A percentile compares a stretch with the other conserved stretches of the same genome.
Evolutionary conservation across 805 yeast genomes (phyloP).

Genomic region (Ogataea nakhonphanomensis): DNA sequence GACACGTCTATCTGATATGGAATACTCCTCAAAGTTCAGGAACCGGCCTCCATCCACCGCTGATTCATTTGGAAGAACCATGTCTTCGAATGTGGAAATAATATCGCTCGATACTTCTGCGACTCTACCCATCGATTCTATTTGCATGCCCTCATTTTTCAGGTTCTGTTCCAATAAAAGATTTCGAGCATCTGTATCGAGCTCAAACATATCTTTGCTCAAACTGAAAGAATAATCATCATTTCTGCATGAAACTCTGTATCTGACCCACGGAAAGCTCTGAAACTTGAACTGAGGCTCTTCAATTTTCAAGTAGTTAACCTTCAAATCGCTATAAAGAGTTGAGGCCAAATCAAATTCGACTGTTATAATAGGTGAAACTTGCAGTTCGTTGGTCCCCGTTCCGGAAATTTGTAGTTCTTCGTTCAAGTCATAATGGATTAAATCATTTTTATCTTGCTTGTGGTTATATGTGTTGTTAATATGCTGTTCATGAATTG

Average conservation of each 20-base stretch:
- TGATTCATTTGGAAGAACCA: too few species aligned
- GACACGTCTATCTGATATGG: too few species aligned
- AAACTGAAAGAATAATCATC: slow-evolving; percentile 31
- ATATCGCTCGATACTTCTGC: too few species aligned
- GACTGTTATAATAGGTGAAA: slow-evolving; percentile 14
- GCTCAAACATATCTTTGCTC: slow-evolving; percentile 22
- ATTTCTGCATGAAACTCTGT: slow-evolving; percentile 39
- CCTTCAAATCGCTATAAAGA: slow-evolving; percentile 62
- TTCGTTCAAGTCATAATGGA: slow-evolving; percentile 29
- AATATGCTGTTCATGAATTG: slow-evolving; percentile 17
- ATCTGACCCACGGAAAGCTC: slow-evolving; percentile 78
- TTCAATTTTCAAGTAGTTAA: slow-evolving; percentile 62
- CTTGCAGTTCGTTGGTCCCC: not conserved
- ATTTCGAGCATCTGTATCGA: slow-evolving; percentile 11
- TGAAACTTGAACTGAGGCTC: slow-evolving; percentile 55
- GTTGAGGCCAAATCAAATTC: slow-evolving; percentile 60
- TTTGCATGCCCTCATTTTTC: too few species aligned
- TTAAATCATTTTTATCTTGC: slow-evolving; percentile 34
- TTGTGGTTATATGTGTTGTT: slow-evolving; percentile 25
- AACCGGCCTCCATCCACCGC: too few species aligned
- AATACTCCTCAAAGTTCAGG: too few species aligned
- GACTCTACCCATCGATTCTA: too few species aligned
- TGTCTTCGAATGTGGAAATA: too few species aligned
- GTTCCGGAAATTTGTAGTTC: slow-evolving; percentile 18
- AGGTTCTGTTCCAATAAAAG: not conserved